These are phyloP conservation scores for Populus trichocarpa DNA, from an alignment of 441 rosid species.

Conservation along the genomic window DNA sequence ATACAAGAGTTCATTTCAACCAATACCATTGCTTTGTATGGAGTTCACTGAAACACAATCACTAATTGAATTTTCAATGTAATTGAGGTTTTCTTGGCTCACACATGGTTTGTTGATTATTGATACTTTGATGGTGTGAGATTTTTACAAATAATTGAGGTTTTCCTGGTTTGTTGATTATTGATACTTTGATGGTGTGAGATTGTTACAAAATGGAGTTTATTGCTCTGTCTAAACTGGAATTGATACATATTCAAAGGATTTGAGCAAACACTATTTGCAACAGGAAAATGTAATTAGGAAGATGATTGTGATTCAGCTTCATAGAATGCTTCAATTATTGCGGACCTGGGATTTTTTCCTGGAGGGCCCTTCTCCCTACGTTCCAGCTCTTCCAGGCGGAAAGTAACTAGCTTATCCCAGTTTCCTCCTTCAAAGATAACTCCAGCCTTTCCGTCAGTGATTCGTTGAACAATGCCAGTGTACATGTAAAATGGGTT, in stretches of 20 bases:
- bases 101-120: neutral
- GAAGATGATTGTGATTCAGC: constrained; percentile 27
- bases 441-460: constrained; percentile 78
- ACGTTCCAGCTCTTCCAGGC: constrained; percentile 73
- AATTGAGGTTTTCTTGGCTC: constrained; percentile 8
- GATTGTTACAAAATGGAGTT: constrained; percentile 4
- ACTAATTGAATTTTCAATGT: constrained; percentile 20
- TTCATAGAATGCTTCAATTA: constrained; percentile 49
- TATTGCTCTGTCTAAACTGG: constrained; percentile 4
- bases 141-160: too few species aligned
- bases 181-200: neutral
- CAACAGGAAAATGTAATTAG: constrained; percentile 4
- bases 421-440: constrained; percentile 82
- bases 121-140: neutral
- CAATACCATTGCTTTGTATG: neutral
- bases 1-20: neutral
- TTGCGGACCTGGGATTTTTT: constrained; percentile 66
- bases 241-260: constrained; percentile 6
- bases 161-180: too few species aligned
- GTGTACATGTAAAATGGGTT: constrained; percentile 37
- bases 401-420: constrained; percentile 75
- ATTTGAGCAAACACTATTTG: neutral
- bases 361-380: constrained; percentile 81
- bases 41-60: neutral
- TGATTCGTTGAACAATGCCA: constrained; percentile 23